Conservation (phyloP, 1,284 basidiomycete species). For the Ceratorhiza oryzae-sativae region DNA sequence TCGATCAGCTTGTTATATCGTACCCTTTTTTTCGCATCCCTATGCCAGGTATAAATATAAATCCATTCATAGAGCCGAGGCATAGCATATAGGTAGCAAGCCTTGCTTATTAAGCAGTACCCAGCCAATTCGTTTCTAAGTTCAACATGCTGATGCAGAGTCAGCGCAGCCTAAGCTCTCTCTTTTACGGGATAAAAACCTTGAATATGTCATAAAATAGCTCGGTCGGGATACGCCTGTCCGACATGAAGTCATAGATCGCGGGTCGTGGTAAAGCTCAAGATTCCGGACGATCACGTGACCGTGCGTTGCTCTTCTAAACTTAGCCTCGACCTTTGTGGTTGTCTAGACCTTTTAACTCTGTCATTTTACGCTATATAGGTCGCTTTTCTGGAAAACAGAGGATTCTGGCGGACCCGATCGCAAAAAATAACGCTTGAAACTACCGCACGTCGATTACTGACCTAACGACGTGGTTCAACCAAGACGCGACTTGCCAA, state of each 20-base stretch:
- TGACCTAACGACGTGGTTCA: conserved; percentile 18
- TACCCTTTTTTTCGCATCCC: conserved; percentile 9
- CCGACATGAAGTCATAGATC: conserved; percentile 17
- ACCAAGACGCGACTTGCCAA: conserved; percentile 2
- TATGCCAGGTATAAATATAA: conserved; percentile 32
- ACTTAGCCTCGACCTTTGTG: neutral
- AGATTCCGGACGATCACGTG: neutral
- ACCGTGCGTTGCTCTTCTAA: neutral
- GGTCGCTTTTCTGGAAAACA: neutral
- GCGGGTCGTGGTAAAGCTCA: neutral
- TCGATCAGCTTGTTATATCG: neutral
- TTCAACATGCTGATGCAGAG: conserved; percentile 11
- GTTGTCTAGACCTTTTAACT: neutral
- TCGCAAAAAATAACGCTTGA: neutral
- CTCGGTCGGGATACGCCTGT: neutral
- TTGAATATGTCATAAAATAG: conserved; percentile 30
- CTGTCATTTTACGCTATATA: neutral
- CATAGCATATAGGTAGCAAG: conserved; percentile 14
- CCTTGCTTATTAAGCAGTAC: conserved; percentile 24
- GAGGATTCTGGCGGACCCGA: neutral
- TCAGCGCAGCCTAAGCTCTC: neutral
- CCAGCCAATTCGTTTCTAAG: conserved; percentile 1
- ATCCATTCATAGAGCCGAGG: conserved; percentile 28
- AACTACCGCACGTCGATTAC: neutral
- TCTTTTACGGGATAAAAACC: neutral